Evolutionary conservation across 164 flowering plant genomes (phyloP).

Genomic region (Umbellularia californica): DNA sequence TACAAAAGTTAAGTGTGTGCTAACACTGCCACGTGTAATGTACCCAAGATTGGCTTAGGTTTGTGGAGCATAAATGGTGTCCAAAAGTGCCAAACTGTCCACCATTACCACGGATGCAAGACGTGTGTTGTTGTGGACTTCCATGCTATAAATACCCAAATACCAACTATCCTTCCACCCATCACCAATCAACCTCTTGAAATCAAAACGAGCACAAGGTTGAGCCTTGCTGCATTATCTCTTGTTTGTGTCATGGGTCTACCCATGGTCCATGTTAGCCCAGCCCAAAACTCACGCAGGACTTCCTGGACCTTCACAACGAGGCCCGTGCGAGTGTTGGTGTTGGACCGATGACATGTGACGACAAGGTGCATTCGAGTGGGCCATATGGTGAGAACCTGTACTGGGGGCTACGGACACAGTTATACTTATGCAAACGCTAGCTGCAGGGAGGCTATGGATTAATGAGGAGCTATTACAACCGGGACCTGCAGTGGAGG

Average conservation of each 20-base stretch:
- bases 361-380: slow-evolving; percentile 27
- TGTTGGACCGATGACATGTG: slow-evolving; percentile 30
- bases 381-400: slow-evolving; percentile 31
- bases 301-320: slow-evolving; percentile 1
- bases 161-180: background rate
- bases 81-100: background rate
- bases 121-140: background rate
- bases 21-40: background rate
- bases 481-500: slow-evolving; percentile 19
- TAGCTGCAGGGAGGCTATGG: slow-evolving; percentile 2
- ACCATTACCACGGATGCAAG: background rate
- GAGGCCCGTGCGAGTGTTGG: slow-evolving; percentile 12
- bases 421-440: background rate
- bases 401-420: background rate
- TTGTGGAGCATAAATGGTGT: background rate
- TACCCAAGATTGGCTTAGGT: background rate
- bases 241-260: background rate
- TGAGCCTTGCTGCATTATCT: background rate
- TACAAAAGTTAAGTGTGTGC: background rate
- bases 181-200: background rate
- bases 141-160: background rate
- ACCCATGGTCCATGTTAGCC: background rate
- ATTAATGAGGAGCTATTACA: background rate
- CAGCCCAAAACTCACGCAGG: slow-evolving; percentile 9
- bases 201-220: background rate